Evolutionary conservation across 2,329 filamentous ascomycete genomes (phyloP).

Genomic region (Hypoxylon rubiginosum): DNA sequence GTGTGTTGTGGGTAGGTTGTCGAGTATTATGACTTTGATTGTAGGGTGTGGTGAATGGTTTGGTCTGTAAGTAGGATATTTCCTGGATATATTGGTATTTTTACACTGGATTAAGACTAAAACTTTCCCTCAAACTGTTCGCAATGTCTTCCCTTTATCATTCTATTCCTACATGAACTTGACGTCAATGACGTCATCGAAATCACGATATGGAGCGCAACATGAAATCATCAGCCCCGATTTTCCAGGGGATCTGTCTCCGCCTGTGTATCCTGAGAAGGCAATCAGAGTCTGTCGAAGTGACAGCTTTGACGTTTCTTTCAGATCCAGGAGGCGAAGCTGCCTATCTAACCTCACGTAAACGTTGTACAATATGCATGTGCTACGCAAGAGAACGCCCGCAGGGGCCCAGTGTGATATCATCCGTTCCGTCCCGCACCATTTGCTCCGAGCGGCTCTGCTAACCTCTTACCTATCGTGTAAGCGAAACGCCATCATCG

Average conservation of each 20-base stretch:
- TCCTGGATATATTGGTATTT: not conserved
- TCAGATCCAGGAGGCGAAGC: conserved; percentile 12
- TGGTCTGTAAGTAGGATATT: not conserved
- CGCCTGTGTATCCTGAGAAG: conserved; percentile 5
- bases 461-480: conserved; percentile 19
- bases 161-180: conserved; percentile 20
- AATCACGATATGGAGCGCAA: conserved; percentile 40
- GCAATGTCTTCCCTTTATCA: conserved; percentile 21
- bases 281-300: conserved; percentile 11
- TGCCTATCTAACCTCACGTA: not conserved
- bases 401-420: conserved; percentile 26
- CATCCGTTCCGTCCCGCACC: conserved; percentile 14
- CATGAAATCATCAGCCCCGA: conserved; percentile 48
- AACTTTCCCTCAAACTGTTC: not conserved
- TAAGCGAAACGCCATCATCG: conserved; percentile 16
- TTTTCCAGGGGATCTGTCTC: conserved; percentile 26
- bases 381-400: conserved; percentile 11
- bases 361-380: not conserved
- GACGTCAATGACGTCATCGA: conserved; percentile 42
- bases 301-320: conserved; percentile 16
- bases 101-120: not conserved
- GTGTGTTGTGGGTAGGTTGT: conserved; percentile 13
- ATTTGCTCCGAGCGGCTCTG: conserved; percentile 34
- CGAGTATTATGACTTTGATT: not conserved
- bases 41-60: not conserved